Base-by-base conservation (phyloP, 768 basidiomycete species). In the Trametes punicea region DNA sequence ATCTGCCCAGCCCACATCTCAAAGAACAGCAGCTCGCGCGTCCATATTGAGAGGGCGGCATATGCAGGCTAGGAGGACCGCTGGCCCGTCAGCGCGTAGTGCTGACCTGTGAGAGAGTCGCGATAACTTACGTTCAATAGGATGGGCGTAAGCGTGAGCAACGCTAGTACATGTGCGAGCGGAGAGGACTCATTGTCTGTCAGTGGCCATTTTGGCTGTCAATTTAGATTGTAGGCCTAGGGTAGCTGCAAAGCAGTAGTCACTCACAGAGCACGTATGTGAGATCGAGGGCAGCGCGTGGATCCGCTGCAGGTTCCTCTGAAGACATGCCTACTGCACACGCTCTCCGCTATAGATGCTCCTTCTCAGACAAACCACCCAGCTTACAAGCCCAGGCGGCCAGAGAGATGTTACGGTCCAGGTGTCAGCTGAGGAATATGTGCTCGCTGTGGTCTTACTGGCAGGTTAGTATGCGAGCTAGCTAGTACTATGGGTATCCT, bases 1-100 rank as follows among this genome's bases (percentile, higher is more conserved):
- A 90, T 67, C 66, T 93, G 91, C 29, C 91, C 91, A 0, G 77
- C 77, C 87, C 90, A 90, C 90, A 93, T 92, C 40, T 83, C 77
- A 58, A 91, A 78, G 66, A 93, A 79, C n/a, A 85, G 72, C 47
- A 87, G 79, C 69, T 93, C 91, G 26, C 91, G 84, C 3, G 87
- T 89, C 59, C 86, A 82, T 3, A 90, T 78, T 2, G 84, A 80
- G 9, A 93, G 75, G 2, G 78, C 85, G 6, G 88, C 88, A 69
- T 93, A 93, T 11, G 88, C 85, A 31, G 90, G 82, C 90, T 93
- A 56, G 18, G 13, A 31, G 13, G 31, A n/a, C 26, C 26, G n/a
- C 21, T 9, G 10, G 6, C 4, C 11, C 5, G 18, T 10, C 8
- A 36, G 36, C 18, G 44, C 13, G n/a, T 5, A 31, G 30, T 16